Base-by-base conservation (phyloP, 768 basidiomycete genomes). In the Hypholoma sublateritium region DNA sequence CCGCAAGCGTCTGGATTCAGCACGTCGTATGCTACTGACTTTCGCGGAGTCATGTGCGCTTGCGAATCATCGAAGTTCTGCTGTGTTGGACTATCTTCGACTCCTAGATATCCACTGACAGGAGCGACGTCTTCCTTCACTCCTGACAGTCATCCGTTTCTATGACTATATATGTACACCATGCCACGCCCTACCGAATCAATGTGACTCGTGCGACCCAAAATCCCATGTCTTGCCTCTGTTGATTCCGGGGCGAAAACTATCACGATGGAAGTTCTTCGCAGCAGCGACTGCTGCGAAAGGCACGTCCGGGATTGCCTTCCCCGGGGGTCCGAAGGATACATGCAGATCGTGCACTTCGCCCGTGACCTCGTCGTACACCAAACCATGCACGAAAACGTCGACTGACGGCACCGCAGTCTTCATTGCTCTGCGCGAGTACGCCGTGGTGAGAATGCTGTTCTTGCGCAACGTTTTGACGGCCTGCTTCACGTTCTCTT, bases 351-450 rank as follows among this genome's bases (percentile, higher is more conserved):
- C 80, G 56, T 72, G 68, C 35, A 87, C 71, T 24, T 73, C 67
- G 2, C 83, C 84, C 34, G 69, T 79, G 44, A 71, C 73, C 58
- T 85, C 76, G 46, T 85, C 77, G 48, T 82, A 81, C 3, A 87
- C 79, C 67, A 81, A 82, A 32, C 84, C 85, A 50, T 86, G 83
- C 1, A 86, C 80, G 58, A 69, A 77, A 28, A 82, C 58, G 16
- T 72, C 68, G 41, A 70, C 48, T 19, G 62, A 4, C 17, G 39
- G 53, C 11, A 68, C 64, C 50, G 67, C 59, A 42, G 64, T 67
- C 42, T 63, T 59, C 36, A 21, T 59, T 32, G 63, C 63, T 62
- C 60, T 67, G 61, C 50, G 59, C 50, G 63, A 56, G 44, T 61
- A 62, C 19, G 59, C 55, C 53, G 64, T 21, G 11, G 68, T 64